Conservation (phyloP, 441 rosid genomes). For the Viola pubescens region DNA sequence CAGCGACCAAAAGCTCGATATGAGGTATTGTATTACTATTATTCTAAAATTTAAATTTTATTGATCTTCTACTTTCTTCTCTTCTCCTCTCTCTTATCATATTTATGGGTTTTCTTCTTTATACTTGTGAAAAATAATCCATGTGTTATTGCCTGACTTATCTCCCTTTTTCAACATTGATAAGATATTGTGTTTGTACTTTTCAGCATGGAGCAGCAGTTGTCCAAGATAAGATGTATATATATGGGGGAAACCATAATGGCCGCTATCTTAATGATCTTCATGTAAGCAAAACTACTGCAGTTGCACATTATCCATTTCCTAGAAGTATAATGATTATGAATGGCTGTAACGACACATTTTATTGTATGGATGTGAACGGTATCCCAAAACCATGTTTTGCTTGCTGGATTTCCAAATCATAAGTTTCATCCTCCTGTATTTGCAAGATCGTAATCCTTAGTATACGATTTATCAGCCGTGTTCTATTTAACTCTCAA, state of each 20-base stretch:
- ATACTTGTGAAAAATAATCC: no score
- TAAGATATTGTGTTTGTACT: constrained; percentile 13
- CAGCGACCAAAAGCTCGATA: constrained; percentile 86
- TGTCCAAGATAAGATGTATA: constrained; percentile 87
- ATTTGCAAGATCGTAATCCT: not conserved
- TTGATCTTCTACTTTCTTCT: not conserved
- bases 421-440: not conserved
- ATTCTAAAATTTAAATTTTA: not conserved
- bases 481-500: not conserved
- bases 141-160: no score
- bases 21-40: constrained; percentile 43
- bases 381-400: not conserved
- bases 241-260: constrained; percentile 95
- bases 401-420: constrained; percentile 1
- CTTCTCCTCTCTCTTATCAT: constrained; percentile 15
- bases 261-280: constrained; percentile 96
- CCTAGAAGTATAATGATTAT: not conserved
- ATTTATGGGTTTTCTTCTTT: not conserved
- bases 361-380: not conserved
- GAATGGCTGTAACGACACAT: not conserved
- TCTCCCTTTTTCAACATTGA: constrained; percentile 1
- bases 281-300: constrained; percentile 55
- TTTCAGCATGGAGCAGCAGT: constrained; percentile 91
- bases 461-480: not conserved
- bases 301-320: not conserved